Evolutionary conservation across 345 rosid genomes (phyloP).

Genomic region (Corymbia maculata): DNA sequence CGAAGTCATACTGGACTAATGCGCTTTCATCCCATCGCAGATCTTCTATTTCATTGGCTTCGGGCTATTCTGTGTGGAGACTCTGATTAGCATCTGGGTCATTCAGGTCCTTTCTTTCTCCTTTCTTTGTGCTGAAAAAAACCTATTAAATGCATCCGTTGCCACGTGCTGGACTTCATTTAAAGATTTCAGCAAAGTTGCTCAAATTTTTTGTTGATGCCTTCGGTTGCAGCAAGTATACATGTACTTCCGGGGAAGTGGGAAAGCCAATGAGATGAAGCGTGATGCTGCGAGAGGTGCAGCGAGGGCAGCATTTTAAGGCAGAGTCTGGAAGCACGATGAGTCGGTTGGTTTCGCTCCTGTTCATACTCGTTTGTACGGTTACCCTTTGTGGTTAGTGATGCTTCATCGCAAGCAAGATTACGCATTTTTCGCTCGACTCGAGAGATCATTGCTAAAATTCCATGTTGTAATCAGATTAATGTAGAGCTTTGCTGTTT

Average conservation of each 20-base stretch:
- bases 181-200: background rate
- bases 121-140: background rate
- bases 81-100: constrained; percentile 86
- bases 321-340: background rate
- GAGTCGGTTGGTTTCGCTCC: background rate
- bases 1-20: background rate
- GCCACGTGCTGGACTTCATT: background rate
- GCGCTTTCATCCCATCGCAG: constrained; percentile 16
- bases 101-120: constrained; percentile 45
- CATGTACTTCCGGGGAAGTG: constrained; percentile 81
- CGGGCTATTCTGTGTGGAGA: constrained; percentile 55
- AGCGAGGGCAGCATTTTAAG: constrained; percentile 27
- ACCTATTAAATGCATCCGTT: background rate
- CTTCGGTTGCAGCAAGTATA: constrained; percentile 54
- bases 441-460: background rate
- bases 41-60: constrained; percentile 88
- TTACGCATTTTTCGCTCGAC: background rate
- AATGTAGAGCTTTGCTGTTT: background rate
- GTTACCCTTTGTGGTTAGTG: background rate
- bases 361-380: background rate
- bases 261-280: constrained; percentile 55
- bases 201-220: background rate
- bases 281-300: constrained; percentile 47
- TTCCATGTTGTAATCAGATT: background rate
- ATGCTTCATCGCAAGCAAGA: background rate